Conservation (phyloP, 2,329 filamentous ascomycete species). For the Hypoxylon sp. region DNA sequence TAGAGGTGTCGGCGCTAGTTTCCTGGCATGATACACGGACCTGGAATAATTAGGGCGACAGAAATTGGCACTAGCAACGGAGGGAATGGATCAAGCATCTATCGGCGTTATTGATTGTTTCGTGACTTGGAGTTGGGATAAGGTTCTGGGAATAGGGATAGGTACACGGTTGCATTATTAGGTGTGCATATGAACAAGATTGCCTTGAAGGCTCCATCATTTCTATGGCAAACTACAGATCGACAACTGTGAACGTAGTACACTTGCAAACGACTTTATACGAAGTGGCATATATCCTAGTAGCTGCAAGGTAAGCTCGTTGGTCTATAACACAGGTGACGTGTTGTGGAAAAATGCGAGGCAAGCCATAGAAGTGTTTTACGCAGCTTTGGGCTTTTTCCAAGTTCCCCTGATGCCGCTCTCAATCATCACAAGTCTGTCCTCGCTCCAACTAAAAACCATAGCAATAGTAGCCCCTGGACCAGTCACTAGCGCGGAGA, state of each 20-base stretch:
- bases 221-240: constrained; percentile 6
- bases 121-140: constrained; percentile 29
- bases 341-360: not conserved
- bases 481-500: constrained; percentile 44
- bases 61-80: constrained; percentile 21
- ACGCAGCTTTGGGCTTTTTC: constrained; percentile 44
- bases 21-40: constrained; percentile 61
- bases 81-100: constrained; percentile 40
- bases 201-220: constrained; percentile 28
- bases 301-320: not conserved
- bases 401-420: constrained; percentile 39
- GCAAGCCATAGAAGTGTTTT: not conserved
- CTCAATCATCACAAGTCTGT: constrained; percentile 49
- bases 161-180: constrained; percentile 45
- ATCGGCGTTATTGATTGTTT: constrained; percentile 39
- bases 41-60: constrained; percentile 30
- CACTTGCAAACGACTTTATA: not conserved
- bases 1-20: constrained; percentile 73
- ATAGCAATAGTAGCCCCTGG: constrained; percentile 48
- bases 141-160: constrained; percentile 40
- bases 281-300: not conserved
- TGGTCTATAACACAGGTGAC: not conserved
- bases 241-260: constrained; percentile 6
- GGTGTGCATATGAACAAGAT: constrained; percentile 44
- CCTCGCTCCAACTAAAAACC: constrained; percentile 51